Evolutionary conservation across 148 eudicot genomes (phyloP).

Genomic region (Chenopodium quinoa): DNA sequence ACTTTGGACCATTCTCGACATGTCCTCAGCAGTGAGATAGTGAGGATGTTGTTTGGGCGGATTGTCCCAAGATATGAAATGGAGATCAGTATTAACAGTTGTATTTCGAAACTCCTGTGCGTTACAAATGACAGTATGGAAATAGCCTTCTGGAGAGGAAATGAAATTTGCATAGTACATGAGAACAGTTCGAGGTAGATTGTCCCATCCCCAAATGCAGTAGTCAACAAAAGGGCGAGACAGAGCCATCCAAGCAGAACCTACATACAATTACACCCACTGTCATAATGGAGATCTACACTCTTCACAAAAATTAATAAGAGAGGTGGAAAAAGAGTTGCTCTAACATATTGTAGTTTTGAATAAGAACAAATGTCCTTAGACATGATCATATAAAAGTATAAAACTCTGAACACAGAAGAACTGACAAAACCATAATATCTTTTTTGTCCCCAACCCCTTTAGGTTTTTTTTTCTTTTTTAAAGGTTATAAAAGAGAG

Average conservation of each 20-base stretch:
- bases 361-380: background rate
- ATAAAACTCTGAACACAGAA: too few relatives aligned
- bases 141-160: slow-evolving; percentile 63
- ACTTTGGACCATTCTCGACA: slow-evolving; percentile 43
- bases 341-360: background rate
- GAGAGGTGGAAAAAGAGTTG: background rate
- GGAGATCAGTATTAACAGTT: slow-evolving; percentile 57
- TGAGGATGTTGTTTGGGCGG: slow-evolving; percentile 69
- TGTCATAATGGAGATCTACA: background rate
- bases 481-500: background rate
- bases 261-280: slow-evolving; percentile 21
- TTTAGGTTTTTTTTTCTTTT: background rate
- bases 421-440: background rate
- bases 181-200: slow-evolving; percentile 48
- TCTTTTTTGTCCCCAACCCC: background rate
- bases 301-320: background rate
- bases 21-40: slow-evolving; percentile 46
- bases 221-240: slow-evolving; percentile 52
- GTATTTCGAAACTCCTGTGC: slow-evolving; percentile 50
- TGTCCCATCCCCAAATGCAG: slow-evolving; percentile 73
- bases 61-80: slow-evolving; percentile 59
- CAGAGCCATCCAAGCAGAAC: slow-evolving; percentile 64
- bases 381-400: background rate
- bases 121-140: slow-evolving; percentile 57
- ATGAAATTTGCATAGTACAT: slow-evolving; percentile 60